Evolutionary conservation across 805 yeast genomes (phyloP), one percentile per base, ranked within the genome.

Genomic region (Metschnikowia koreensis): DNA sequence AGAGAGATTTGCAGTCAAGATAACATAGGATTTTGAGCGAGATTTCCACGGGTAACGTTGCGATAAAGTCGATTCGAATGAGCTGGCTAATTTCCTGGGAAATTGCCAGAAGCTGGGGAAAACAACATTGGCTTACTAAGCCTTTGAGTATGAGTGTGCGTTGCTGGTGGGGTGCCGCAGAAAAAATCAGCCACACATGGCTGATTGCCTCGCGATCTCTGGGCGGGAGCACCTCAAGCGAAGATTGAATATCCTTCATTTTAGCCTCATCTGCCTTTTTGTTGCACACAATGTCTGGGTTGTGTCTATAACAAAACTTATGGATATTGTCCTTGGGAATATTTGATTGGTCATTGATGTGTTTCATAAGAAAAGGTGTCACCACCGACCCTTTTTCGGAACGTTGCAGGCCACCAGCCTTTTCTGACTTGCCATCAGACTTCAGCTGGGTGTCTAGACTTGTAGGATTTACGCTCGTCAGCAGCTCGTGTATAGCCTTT

Each of bases 1-100:
- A 92, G 42, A 94, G 77, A n/a, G 97, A 89, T 47, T 84, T 86
- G 69, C 98, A 93, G 67, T 94, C 99, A 54, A 94, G 72, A 66
- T 89, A 93, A 61, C 96, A 88, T 43, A 94, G 72, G 31, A 94
- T 85, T 67, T 90, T 91, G 57, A 91, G 78, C 1, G 96, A 80
- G 43, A 94, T 72, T 66, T 94, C 99, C 52, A 83, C 79, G 1
- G 99, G 99, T 44, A 94, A 76, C 7, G 91, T 84, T 39, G 87
- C 76, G 34, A 94, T 82, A 64, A 91, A 93, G 70, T 94, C 99
- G 54, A 94, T 89, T 59, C 92, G 84, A 53, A 94, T 87, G 62
- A 94, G 74, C 39, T 82, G 79, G 34, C 85, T 80, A 17, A 94
- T 87, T 63, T 90, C 93, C 57, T 87, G 84, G 1, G 96, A 81